These are phyloP conservation scores for Ceratobasidium sp. DNA, from an alignment of 1,284 basidiomycete genomes.

Conservation along the genomic window DNA sequence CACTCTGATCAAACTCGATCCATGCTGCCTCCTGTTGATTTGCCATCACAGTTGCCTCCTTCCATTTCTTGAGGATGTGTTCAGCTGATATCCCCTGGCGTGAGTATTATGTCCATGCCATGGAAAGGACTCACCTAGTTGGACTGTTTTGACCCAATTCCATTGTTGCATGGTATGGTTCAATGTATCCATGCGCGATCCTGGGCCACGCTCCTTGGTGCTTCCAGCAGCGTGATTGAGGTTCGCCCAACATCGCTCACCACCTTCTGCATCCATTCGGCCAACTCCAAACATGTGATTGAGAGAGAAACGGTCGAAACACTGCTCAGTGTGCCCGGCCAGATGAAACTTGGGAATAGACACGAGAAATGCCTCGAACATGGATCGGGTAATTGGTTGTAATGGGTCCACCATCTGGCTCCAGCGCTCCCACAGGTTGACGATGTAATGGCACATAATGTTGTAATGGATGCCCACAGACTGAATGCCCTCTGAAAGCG, in stretches of 20 bases:
- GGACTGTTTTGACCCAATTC: slow-evolving; percentile 5
- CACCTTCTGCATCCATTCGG: slow-evolving; percentile 21
- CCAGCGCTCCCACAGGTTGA: not conserved
- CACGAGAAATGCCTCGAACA: not conserved
- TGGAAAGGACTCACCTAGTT: slow-evolving; percentile 1
- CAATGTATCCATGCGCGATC: not conserved
- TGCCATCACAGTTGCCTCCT: not conserved
- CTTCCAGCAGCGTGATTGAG: slow-evolving; percentile 8
- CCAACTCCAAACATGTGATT: slow-evolving; percentile 1
- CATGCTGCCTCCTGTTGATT: too few relatives aligned
- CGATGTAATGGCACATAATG: slow-evolving; percentile 20
- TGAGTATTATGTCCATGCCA: too few relatives aligned
- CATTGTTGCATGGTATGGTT: slow-evolving; percentile 8
- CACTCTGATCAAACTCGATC: too few relatives aligned
- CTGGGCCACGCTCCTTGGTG: not conserved
- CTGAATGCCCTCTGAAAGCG: not conserved
- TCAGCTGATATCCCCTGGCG: not conserved
- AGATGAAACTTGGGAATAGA: slow-evolving; percentile 30
- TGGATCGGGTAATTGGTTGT: too few relatives aligned
- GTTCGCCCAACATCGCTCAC: slow-evolving; percentile 11
- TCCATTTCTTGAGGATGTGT: not conserved
- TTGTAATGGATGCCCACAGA: slow-evolving; percentile 14
- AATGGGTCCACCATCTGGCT: too few relatives aligned
- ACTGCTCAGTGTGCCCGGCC: not conserved
- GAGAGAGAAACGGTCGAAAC: not conserved